These are phyloP conservation scores for Bacterosira constricta DNA, from an alignment of 108 stramenopile species.

Conservation along the genomic window DNA sequence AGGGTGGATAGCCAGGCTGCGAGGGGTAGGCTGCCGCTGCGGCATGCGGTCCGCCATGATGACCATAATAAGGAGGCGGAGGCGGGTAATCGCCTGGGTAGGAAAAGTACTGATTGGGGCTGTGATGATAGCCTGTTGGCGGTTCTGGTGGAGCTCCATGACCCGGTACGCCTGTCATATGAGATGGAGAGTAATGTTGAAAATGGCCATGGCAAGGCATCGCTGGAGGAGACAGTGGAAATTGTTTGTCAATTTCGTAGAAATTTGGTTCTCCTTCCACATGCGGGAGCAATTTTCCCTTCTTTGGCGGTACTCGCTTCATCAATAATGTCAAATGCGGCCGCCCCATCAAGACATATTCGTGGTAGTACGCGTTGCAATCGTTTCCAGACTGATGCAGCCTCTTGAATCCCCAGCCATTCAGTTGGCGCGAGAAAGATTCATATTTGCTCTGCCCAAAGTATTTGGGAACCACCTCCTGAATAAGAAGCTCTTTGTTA, in stretches of 20 bases:
- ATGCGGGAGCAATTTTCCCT: constrained; percentile 7
- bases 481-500: background rate
- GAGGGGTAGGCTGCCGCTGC: background rate
- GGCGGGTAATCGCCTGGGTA: background rate
- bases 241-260: constrained; percentile 7
- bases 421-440: constrained; percentile 15
- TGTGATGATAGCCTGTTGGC: too few species aligned
- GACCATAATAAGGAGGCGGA: background rate
- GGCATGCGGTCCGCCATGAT: background rate
- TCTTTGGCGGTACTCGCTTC: background rate
- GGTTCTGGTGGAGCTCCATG: background rate
- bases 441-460: constrained; percentile 58
- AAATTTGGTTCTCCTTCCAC: constrained; percentile 32
- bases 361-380: background rate
- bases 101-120: too few species aligned
- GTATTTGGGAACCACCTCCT: constrained; percentile 49
- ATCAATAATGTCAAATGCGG: background rate
- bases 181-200: background rate
- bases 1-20: background rate
- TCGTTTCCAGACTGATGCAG: background rate
- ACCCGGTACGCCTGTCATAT: background rate
- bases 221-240: background rate
- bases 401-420: constrained; percentile 30
- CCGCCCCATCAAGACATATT: constrained; percentile 14
- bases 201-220: background rate